Evolutionary conservation across 164 flowering plant species (phyloP).

Genomic region (Umbellularia californica): DNA sequence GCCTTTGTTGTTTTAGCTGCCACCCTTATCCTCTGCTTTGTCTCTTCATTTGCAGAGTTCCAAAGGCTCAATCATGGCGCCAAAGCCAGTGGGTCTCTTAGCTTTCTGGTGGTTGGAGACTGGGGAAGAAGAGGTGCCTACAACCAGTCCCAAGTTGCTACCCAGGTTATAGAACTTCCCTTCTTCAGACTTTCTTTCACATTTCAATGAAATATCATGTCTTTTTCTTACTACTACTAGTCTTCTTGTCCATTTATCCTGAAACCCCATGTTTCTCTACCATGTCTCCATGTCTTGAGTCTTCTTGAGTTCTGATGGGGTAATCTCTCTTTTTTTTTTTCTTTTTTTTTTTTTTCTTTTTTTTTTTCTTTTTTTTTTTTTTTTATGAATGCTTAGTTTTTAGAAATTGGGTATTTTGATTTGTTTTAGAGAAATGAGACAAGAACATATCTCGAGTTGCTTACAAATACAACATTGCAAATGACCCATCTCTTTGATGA

Average conservation of each 20-base stretch:
- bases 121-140: constrained; percentile 46
- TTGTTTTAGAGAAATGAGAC: too few species aligned
- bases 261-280: too few species aligned
- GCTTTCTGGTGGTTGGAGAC: constrained; percentile 45
- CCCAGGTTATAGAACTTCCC: constrained; percentile 24
- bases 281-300: too few species aligned
- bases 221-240: not conserved
- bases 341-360: too few species aligned
- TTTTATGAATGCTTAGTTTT: too few species aligned
- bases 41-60: constrained; percentile 1
- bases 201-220: not conserved
- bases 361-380: too few species aligned
- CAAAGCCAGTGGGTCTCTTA: constrained; percentile 32
- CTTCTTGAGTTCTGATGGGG: too few species aligned
- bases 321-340: too few species aligned
- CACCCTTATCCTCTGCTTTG: not conserved
- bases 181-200: too few species aligned
- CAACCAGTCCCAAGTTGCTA: constrained; percentile 40
- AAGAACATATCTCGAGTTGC: too few species aligned
- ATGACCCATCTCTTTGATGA: not conserved
- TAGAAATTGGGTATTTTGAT: too few species aligned
- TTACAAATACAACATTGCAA: not conserved
- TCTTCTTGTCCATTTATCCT: not conserved
- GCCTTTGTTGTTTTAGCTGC: not conserved
- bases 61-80: constrained; percentile 17